Evolutionary conservation across 2,329 filamentous ascomycete species (phyloP).

Genomic region (Seiridium cupressi): DNA sequence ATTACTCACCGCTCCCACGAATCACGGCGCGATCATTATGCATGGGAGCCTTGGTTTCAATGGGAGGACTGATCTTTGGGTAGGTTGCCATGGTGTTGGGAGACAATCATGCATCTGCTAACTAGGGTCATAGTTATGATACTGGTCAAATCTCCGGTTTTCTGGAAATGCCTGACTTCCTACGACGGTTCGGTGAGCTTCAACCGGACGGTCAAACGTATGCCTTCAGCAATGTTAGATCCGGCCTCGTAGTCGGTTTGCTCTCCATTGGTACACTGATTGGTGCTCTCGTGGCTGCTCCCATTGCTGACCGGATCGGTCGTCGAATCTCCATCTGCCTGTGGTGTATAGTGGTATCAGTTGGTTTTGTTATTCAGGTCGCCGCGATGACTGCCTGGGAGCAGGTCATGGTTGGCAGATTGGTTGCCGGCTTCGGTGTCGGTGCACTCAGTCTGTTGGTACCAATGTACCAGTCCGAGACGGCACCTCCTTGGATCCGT

Average conservation of each 20-base stretch:
- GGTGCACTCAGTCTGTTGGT: conserved; percentile 63
- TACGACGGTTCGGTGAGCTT: conserved; percentile 46
- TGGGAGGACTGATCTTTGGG: conserved; percentile 40
- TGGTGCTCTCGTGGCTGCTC: conserved; percentile 58
- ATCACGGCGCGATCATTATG: conserved; percentile 34
- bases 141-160: conserved; percentile 56
- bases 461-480: conserved; percentile 75
- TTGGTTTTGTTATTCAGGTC: conserved; percentile 69
- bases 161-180: conserved; percentile 56
- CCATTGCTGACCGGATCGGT: conserved; percentile 63
- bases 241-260: conserved; percentile 58
- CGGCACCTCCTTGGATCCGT: conserved; percentile 63
- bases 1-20: conserved; percentile 43
- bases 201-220: conserved; percentile 30
- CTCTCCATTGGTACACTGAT: conserved; percentile 60
- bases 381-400: conserved; percentile 55
- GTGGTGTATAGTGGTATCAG: conserved; percentile 58
- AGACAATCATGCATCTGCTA: conserved; percentile 16
- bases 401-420: conserved; percentile 64
- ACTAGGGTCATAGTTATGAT: conserved; percentile 33
- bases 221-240: conserved; percentile 51
- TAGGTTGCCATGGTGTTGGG: conserved; percentile 17
- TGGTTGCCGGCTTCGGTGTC: conserved; percentile 65
- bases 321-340: conserved; percentile 61
- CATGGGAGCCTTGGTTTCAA: conserved; percentile 40